phyloP scores from a whole-genome alignment of 805 yeast species.

The Wickerhamomyces subpelliculosus region DNA sequence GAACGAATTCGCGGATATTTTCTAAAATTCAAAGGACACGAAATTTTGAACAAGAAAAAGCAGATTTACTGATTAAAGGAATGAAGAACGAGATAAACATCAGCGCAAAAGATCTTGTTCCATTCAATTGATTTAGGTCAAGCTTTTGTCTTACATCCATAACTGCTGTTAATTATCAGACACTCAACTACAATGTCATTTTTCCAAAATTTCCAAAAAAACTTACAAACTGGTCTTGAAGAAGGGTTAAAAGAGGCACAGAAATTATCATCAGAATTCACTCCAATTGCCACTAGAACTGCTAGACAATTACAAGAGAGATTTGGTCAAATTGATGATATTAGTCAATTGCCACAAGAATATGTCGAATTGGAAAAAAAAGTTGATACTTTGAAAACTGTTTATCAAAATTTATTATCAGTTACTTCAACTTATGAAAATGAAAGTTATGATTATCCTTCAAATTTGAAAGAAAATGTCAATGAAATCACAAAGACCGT shows the following conservation, averaged over 20 bases:
- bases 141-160: too few relatives aligned
- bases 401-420: conserved; percentile 50
- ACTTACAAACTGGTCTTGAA: conserved; percentile 19
- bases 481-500: conserved; percentile 63
- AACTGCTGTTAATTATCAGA: not conserved
- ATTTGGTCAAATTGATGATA: conserved; percentile 74
- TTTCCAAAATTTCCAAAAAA: conserved; percentile 24
- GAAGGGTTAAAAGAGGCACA: conserved; percentile 33
- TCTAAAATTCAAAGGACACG: not conserved
- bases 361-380: conserved; percentile 67
- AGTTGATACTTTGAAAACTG: conserved; percentile 64
- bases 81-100: too few relatives aligned
- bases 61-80: too few relatives aligned
- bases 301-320: conserved; percentile 72
- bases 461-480: conserved; percentile 65
- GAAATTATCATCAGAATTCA: conserved; percentile 46
- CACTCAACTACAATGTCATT: conserved; percentile 19
- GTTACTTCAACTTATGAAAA: conserved; percentile 55
- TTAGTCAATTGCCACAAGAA: conserved; percentile 79
- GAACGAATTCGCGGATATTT: not conserved
- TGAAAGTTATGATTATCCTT: conserved; percentile 82
- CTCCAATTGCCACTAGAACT: conserved; percentile 77
- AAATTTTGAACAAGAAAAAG: not conserved
- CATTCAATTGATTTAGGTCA: not conserved
- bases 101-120: too few relatives aligned